Evolutionary conservation across 2,329 filamentous ascomycete genomes (phyloP).

Genomic region (Beauveria varroae): DNA sequence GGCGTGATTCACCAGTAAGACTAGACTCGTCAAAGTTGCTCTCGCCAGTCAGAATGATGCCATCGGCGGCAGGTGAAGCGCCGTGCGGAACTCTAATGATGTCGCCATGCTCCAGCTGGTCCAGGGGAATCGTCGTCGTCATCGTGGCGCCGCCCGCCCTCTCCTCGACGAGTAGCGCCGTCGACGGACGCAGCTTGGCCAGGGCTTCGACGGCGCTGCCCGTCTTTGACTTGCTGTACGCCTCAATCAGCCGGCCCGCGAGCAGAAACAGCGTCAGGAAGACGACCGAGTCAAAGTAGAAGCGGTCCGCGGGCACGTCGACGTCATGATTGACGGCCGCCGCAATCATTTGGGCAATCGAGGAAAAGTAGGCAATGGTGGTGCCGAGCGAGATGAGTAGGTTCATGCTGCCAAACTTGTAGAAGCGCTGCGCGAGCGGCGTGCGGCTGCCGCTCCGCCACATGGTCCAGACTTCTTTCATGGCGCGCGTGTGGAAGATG

Average conservation of each 20-base stretch:
- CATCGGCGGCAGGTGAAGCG: constrained; percentile 78
- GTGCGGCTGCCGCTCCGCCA: constrained; percentile 72
- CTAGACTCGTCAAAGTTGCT: constrained; percentile 83
- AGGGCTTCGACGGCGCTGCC: constrained; percentile 79
- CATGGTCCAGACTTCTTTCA: constrained; percentile 70
- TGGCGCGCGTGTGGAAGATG: constrained; percentile 69
- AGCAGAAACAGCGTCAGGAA: constrained; percentile 87
- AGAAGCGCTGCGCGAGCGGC: constrained; percentile 68
- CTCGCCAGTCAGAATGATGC: constrained; percentile 53
- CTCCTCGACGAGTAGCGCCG: constrained; percentile 60
- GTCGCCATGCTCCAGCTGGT: constrained; percentile 69
- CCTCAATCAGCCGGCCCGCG: constrained; percentile 66
- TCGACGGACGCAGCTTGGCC: constrained; percentile 67
- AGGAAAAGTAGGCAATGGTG: constrained; percentile 79
- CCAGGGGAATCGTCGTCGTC: constrained; percentile 43
- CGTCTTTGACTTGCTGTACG: constrained; percentile 85
- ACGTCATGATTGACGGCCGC: constrained; percentile 39
- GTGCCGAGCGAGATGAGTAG: constrained; percentile 86
- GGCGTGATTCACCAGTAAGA: constrained; percentile 70
- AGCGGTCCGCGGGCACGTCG: constrained; percentile 37
- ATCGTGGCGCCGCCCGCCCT: constrained; percentile 28
- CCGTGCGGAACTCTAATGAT: constrained; percentile 70
- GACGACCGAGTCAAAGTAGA: constrained; percentile 90
- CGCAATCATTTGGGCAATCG: constrained; percentile 67
- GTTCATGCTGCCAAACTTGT: constrained; percentile 96